Evolutionary conservation across 1,139 yeast species (phyloP).

Genomic region (Saccharomycopsis hybrid): DNA sequence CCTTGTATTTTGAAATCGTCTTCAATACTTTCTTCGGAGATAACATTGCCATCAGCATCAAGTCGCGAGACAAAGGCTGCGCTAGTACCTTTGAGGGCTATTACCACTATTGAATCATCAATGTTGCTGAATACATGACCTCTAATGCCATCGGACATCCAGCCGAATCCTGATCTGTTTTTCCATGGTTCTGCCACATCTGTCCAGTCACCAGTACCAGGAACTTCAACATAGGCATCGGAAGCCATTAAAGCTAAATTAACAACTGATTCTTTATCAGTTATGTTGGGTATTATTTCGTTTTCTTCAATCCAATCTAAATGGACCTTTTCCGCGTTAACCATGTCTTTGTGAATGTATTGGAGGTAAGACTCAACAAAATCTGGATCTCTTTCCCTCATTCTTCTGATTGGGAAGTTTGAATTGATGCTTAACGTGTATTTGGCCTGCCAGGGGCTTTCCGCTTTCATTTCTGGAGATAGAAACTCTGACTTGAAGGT

Average conservation of each 20-base stretch:
- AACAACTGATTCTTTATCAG: slow-evolving; percentile 66
- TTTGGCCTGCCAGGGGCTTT: slow-evolving; percentile 40
- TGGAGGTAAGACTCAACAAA: slow-evolving; percentile 59
- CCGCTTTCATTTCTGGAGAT: slow-evolving; percentile 33
- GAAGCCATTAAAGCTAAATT: slow-evolving; percentile 82
- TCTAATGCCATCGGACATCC: slow-evolving; percentile 79
- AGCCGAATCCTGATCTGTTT: slow-evolving; percentile 53
- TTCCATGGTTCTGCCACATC: slow-evolving; percentile 66
- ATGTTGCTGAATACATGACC: slow-evolving; percentile 86
- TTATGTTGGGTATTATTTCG: slow-evolving; percentile 61
- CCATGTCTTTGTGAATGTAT: slow-evolving; percentile 43
- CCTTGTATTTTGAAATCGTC: slow-evolving; percentile 3
- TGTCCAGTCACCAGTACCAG: slow-evolving; percentile 81
- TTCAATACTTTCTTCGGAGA: neutral
- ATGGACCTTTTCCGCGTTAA: slow-evolving; percentile 38
- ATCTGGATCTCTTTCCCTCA: slow-evolving; percentile 55
- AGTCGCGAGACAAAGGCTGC: slow-evolving; percentile 77
- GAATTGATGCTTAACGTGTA: slow-evolving; percentile 27
- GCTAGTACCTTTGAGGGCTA: slow-evolving; percentile 87
- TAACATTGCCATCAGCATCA: slow-evolving; percentile 24
- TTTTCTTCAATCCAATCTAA: slow-evolving; percentile 44
- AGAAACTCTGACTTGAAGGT: slow-evolving; percentile 31
- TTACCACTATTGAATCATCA: slow-evolving; percentile 60
- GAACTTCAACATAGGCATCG: slow-evolving; percentile 81
- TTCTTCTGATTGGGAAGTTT: slow-evolving; percentile 35